Percentiles rank a stretch among this genome's conserved stretches.
These are phyloP conservation scores for Aureobasidium sp. DNA, from an alignment of 2,329 filamentous ascomycete genomes.

Conservation along the genomic window DNA sequence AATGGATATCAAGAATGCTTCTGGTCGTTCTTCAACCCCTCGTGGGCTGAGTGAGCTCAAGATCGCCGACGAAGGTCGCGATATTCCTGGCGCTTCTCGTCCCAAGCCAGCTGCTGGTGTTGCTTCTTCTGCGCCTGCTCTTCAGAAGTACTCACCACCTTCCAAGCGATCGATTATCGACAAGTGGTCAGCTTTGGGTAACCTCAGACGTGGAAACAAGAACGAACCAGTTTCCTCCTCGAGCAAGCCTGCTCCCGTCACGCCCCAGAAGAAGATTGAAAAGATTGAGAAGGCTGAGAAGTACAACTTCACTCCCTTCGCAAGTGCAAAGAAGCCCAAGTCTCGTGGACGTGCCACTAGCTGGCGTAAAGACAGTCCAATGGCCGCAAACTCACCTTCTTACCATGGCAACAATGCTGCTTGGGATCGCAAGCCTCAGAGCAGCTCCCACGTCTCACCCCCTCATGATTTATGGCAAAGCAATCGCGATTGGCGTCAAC, in stretches of 20 bases:
- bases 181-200: constrained; percentile 85
- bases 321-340: constrained; percentile 29
- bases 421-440: constrained; percentile 27
- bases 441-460: constrained; percentile 18
- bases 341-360: constrained; percentile 26
- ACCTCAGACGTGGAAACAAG: constrained; percentile 65
- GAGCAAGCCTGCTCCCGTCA: constrained; percentile 25
- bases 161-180: constrained; percentile 61
- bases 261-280: constrained; percentile 24
- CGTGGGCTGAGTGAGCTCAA: constrained; percentile 50
- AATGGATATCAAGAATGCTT: constrained; percentile 39
- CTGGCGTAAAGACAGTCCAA: constrained; percentile 28
- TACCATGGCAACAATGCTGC: constrained; percentile 30
- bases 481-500: constrained; percentile 45
- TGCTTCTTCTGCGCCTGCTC: constrained; percentile 31
- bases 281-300: constrained; percentile 26
- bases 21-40: constrained; percentile 42
- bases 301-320: constrained; percentile 26
- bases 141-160: constrained; percentile 53
- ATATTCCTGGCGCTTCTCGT: constrained; percentile 19
- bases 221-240: constrained; percentile 34
- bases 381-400: constrained; percentile 23
- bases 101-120: constrained; percentile 25
- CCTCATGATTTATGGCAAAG: constrained; percentile 33
- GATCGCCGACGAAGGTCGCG: constrained; percentile 42